phyloP scores from a whole-genome alignment of 129 eudicot species.

The Gnaphalium uliginosum region DNA sequence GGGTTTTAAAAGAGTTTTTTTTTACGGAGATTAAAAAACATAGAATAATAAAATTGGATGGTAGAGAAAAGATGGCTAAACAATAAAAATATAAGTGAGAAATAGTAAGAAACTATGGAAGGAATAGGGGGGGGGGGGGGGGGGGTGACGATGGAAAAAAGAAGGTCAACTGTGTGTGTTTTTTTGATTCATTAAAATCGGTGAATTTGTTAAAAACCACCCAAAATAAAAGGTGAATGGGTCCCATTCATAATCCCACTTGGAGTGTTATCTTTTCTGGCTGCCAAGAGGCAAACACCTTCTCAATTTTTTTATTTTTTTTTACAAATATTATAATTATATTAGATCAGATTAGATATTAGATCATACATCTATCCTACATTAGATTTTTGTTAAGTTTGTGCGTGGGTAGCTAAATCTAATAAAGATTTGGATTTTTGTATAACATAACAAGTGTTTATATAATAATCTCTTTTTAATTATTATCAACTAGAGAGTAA shows the following conservation, averaged over 20 bases:
- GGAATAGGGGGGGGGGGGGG: constrained; percentile 17
- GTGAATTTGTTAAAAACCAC: constrained; percentile 41
- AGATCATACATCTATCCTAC: constrained; percentile 27
- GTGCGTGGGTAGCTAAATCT: constrained; percentile 6
- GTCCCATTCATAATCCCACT: constrained; percentile 26
- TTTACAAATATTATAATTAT: not conserved
- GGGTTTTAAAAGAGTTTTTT: constrained; percentile 25
- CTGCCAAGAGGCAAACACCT: constrained; percentile 47
- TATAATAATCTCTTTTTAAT: not conserved
- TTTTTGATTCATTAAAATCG: constrained; percentile 34
- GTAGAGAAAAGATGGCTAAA: constrained; percentile 29
- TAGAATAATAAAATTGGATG: constrained; percentile 32
- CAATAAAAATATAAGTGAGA: constrained; percentile 27
- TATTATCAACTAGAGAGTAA: not conserved
- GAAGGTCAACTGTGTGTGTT: constrained; percentile 25
- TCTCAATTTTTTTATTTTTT: constrained; percentile 11
- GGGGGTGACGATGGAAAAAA: constrained; percentile 4
- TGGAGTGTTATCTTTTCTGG: constrained; percentile 29
- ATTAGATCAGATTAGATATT: no score
- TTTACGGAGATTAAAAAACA: not conserved
- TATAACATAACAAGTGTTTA: not conserved
- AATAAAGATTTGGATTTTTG: constrained; percentile 10
- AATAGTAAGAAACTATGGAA: constrained; percentile 17
- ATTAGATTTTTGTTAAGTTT: constrained; percentile 26
- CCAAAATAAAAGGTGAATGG: constrained; percentile 22